A percentile compares a stretch with the other conserved stretches of the same genome.
phyloP scores from a whole-genome alignment of 805 yeast genomes.

The Lipomyces chichibuensis region DNA sequence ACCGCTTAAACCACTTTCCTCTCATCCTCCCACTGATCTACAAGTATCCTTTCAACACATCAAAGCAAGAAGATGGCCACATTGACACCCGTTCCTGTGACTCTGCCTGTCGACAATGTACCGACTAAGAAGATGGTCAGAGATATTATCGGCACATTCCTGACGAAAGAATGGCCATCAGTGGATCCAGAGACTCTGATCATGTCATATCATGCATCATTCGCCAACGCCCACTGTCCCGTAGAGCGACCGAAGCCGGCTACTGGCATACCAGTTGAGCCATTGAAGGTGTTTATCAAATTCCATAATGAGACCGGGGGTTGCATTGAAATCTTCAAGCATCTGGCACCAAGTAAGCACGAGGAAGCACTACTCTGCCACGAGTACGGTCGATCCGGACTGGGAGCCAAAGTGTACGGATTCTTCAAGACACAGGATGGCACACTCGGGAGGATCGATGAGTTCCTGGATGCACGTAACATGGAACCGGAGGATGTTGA shows the following conservation, averaged over 20 bases:
- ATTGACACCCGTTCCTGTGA: background rate
- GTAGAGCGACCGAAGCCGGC: background rate
- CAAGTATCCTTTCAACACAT: background rate
- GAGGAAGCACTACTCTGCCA: background rate
- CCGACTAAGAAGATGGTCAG: slow-evolving; percentile 3
- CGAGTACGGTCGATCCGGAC: background rate
- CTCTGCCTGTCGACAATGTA: background rate
- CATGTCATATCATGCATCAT: background rate
- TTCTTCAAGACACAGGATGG: slow-evolving; percentile 1
- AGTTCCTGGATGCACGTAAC: slow-evolving; percentile 1
- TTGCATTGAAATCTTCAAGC: background rate
- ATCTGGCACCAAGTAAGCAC: background rate
- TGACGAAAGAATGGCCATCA: background rate
- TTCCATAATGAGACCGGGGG: background rate
- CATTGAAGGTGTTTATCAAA: background rate
- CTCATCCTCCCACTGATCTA: background rate
- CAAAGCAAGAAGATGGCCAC: background rate
- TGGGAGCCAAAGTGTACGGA: background rate
- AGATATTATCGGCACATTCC: slow-evolving; percentile 1
- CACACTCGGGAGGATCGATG: background rate
- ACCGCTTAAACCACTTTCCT: background rate
- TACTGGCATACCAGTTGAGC: background rate
- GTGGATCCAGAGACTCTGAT: background rate
- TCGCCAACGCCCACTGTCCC: background rate
- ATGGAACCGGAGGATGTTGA: slow-evolving; percentile 1